A percentile compares a stretch with the other conserved stretches of the same genome.
phyloP scores from a whole-genome alignment of 441 rosid species.

The Corymbia citriodora region DNA sequence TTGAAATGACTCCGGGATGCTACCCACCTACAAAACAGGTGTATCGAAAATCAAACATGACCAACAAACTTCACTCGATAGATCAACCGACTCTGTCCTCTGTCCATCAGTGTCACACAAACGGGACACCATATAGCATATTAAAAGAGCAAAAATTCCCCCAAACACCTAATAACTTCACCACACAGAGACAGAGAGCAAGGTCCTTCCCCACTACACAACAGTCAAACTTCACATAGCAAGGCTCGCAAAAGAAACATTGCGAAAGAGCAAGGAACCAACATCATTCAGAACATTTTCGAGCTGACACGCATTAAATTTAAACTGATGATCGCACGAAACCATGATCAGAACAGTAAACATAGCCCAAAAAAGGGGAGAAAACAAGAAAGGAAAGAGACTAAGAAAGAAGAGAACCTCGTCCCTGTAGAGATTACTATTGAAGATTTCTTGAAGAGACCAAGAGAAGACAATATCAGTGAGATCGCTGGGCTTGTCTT shows the following conservation, averaged over 20 bases:
- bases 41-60: neutral
- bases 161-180: neutral
- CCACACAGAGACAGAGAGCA: neutral
- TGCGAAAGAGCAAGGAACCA: neutral
- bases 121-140: neutral
- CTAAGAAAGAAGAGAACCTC: constrained; percentile 12
- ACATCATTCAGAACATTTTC: neutral
- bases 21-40: constrained; percentile 22
- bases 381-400: neutral
- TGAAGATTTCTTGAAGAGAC: constrained; percentile 27
- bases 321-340: neutral
- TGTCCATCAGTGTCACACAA: neutral
- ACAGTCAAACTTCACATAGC: neutral
- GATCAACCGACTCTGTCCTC: neutral
- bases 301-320: neutral
- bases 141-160: neutral
- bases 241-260: neutral
- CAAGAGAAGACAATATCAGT: constrained; percentile 36
- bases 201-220: neutral
- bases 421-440: constrained; percentile 23
- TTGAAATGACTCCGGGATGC: constrained; percentile 30
- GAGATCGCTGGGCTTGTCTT: constrained; percentile 2
- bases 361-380: neutral
- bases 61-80: neutral
- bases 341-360: neutral